Conservation (phyloP, 768 basidiomycete genomes). For the Boletus sp. region DNA sequence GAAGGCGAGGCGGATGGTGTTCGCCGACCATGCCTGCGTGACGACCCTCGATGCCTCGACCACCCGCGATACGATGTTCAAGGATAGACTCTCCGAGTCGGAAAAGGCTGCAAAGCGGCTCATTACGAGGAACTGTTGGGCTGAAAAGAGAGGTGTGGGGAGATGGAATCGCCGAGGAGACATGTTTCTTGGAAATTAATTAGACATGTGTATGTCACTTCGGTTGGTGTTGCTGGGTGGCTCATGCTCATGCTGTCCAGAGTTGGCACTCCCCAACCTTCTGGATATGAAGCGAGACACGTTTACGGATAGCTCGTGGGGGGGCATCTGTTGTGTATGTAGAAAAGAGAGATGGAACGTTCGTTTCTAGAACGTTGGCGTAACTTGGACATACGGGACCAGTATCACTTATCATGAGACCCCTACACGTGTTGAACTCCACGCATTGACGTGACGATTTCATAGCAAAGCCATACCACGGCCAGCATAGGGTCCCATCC, state of each 20-base stretch:
- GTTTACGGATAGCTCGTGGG: conserved; percentile 1
- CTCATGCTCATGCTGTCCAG: neutral
- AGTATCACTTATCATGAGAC: conserved; percentile 1
- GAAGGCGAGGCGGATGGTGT: conserved; percentile 32
- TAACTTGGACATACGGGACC: conserved; percentile 2
- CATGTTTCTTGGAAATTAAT: conserved; percentile 28
- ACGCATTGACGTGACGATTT: conserved; percentile 13
- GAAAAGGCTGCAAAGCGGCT: conserved; percentile 21
- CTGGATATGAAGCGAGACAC: neutral
- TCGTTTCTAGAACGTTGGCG: conserved; percentile 7
- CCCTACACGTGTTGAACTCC: conserved; percentile 20
- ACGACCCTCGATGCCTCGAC: conserved; percentile 29
- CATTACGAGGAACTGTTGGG: conserved; percentile 28
- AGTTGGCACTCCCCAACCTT: neutral
- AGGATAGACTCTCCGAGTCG: conserved; percentile 23
- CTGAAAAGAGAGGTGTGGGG: conserved; percentile 20
- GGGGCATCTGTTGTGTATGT: conserved; percentile 2
- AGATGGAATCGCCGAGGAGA: conserved; percentile 26
- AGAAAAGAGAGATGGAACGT: conserved; percentile 19
- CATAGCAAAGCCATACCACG: neutral
- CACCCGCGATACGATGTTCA: conserved; percentile 16
- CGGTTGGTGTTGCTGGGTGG: conserved; percentile 9
- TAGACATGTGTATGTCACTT: conserved; percentile 17
- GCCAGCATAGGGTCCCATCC: neutral
- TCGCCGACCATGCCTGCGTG: conserved; percentile 39